Base-by-base conservation (phyloP, 352 stramenopile species). In the Pythium graminicola region DNA sequence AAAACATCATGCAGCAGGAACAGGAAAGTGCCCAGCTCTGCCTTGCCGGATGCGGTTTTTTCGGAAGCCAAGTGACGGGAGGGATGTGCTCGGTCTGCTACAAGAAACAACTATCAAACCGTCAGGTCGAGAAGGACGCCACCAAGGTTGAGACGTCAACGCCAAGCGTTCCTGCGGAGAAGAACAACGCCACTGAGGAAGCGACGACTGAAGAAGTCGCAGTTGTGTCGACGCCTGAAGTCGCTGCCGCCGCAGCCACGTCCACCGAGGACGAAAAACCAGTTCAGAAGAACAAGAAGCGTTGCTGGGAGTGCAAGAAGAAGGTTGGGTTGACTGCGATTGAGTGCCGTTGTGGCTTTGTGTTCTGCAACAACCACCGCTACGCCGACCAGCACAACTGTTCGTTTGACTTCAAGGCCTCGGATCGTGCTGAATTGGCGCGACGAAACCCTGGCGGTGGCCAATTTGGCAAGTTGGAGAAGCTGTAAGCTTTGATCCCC, bases 261-360 rank as follows among this genome's bases (percentile, higher is more conserved):
- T 39, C 53, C 8, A 47, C 42, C 0, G 44, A 63, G 10, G 54
- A 66, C 4, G 66, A 69, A 17, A 78, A 74, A 42, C 56, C 63
- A 20, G 69, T 90, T 40, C 87, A 96, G 72, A 95, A 89, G 68
- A 96, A 95, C 69, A 85, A 88, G 54, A 92, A 90, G 58, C 78
- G 83, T 23, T 96, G 87, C 74, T 95, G 83, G 73, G 76, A 89
- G 52, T 96, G 87, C 75, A 91, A 87, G 69, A 95, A 95, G 69
- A 96, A 96, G 65, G 79, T 95, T 17, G 85, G 87, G 0, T 70
- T 95, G 6, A 94, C 84, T 19, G 87, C 84, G 17, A 89, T 95
- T 50, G 81, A 93, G 60, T 96, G 87, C 64, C 79, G 81, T 40
- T 96, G 87, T 53, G 83, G 83, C 50, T 94, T 81, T 53, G 73